Evolutionary conservation across 345 rosid species (phyloP), one percentile per base, ranked within the genome.

Genomic region (Turritis glabra): DNA sequence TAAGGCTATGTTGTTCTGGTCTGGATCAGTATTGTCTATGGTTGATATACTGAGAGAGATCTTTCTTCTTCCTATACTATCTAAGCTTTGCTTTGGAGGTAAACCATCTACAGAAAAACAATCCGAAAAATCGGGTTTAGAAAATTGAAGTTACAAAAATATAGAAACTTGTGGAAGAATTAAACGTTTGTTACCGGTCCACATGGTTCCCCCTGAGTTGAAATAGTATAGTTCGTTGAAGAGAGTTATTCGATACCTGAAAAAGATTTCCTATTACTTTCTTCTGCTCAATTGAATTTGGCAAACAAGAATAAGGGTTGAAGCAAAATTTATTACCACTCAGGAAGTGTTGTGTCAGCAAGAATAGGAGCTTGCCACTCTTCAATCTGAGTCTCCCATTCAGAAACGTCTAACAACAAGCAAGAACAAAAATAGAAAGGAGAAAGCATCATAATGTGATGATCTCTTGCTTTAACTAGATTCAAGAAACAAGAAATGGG

Each of bases 191-290:
- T 75, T 71, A 90, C 99, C 99, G 75, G 97, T 94, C 99, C 97
- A 94, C 17, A 94, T 74, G 30, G 99, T 88, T 12, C 99, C 90
- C 50, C 99, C 99, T 9, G 99, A 79, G 81, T 90, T 92, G 25
- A 94, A 92, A 80, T 86, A 94, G 82, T 92, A 94, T 41, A 94
- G 92, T 81, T 94, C 99, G 65, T 94, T 94, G 82, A 92, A 94
- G 43, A 94, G 93, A 40, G 96, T 94, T 44, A 79, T 35, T 30
- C 91, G 88, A 62, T 94, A 94, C 98, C 97, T 94, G 88, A 81
- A 78, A 70, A n/a, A 0, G 8, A 3, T 25, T 26, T 60, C 2
- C 0, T 2, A 3, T 76, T 62, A 53, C 17, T 23, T 62, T 61
- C 40, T 53, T 61, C 5, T 5, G 58, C 26, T 30, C 14, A 25